A percentile compares a stretch with the other conserved stretches of the same genome.
Conservation (phyloP, 2,329 filamentous ascomycete genomes). For the Fusarium humuli region DNA sequence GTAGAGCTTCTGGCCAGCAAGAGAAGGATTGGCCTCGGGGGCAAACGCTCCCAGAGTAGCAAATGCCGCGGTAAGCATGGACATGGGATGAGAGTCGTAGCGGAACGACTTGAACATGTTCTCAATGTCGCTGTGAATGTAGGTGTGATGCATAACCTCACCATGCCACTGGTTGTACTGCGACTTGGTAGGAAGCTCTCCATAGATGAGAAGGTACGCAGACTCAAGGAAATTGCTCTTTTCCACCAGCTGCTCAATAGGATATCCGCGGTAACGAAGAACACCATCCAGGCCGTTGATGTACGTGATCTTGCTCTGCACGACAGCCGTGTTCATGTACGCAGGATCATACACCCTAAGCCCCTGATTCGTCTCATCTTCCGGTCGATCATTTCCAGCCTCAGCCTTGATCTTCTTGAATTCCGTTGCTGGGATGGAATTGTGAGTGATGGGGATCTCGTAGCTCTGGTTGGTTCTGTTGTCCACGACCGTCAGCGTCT, state of each 20-base stretch:
- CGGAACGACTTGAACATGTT: constrained; percentile 64
- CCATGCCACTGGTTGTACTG: constrained; percentile 58
- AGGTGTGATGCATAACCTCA: constrained; percentile 64
- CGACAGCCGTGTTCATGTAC: constrained; percentile 65
- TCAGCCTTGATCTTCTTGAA: constrained; percentile 62
- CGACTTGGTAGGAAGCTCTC: constrained; percentile 58
- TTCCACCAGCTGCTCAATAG: constrained; percentile 63
- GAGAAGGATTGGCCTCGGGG: constrained; percentile 62
- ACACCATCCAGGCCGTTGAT: constrained; percentile 65
- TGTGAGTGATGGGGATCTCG: constrained; percentile 62
- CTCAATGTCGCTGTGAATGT: constrained; percentile 62
- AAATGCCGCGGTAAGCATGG: constrained; percentile 63
- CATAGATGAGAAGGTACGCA: constrained; percentile 64
- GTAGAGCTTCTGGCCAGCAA: constrained; percentile 63
- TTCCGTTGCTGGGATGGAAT: constrained; percentile 62
- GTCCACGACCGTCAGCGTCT: constrained; percentile 59
- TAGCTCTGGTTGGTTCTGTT: constrained; percentile 63
- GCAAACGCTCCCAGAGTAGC: constrained; percentile 62
- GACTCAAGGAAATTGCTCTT: constrained; percentile 63
- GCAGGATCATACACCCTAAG: constrained; percentile 64
- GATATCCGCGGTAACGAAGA: constrained; percentile 64
- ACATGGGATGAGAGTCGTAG: constrained; percentile 65
- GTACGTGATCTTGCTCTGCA: constrained; percentile 63
- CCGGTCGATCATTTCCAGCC: constrained; percentile 51
- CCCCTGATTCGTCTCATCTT: constrained; percentile 61